Percentiles rank a stretch among this genome's conserved stretches.
phyloP scores from a whole-genome alignment of 345 rosid genomes.

The Acer saccharum region DNA sequence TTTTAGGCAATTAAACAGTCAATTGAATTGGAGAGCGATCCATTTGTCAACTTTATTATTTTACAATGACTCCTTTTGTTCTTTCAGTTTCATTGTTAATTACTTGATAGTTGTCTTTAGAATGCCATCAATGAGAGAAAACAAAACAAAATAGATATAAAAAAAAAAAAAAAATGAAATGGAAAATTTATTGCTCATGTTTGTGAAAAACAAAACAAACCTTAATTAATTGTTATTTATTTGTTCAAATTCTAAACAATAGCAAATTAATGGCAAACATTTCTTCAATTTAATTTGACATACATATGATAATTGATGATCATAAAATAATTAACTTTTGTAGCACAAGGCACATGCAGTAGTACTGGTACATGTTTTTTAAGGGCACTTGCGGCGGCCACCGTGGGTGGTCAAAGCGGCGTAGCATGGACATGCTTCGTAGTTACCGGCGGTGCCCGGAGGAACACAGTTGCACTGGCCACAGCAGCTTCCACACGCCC shows the following conservation, averaged over 20 bases:
- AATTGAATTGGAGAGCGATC: too few relatives aligned
- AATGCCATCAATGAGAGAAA: neutral
- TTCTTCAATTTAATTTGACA: neutral
- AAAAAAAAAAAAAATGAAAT: neutral
- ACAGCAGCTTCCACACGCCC: constrained; percentile 83
- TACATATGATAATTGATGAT: neutral
- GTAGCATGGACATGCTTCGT: constrained; percentile 66
- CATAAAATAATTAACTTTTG: neutral
- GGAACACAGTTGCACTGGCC: constrained; percentile 79
- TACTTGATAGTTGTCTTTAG: neutral
- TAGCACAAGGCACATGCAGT: neutral
- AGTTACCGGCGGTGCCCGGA: constrained; percentile 70
- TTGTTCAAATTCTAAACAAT: neutral
- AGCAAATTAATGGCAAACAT: neutral
- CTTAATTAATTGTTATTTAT: too few relatives aligned
- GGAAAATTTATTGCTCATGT: neutral
- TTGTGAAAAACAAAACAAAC: neutral
- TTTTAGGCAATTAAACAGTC: too few relatives aligned
- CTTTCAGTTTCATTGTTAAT: neutral
- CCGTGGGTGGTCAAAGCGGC: constrained; percentile 72
- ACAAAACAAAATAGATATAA: neutral
- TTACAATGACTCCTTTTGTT: neutral
- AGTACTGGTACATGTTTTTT: neutral
- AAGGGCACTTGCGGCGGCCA: constrained; percentile 82
- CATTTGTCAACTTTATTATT: neutral